Base-by-base conservation (phyloP, 345 rosid species). In the Balakata baccata region DNA sequence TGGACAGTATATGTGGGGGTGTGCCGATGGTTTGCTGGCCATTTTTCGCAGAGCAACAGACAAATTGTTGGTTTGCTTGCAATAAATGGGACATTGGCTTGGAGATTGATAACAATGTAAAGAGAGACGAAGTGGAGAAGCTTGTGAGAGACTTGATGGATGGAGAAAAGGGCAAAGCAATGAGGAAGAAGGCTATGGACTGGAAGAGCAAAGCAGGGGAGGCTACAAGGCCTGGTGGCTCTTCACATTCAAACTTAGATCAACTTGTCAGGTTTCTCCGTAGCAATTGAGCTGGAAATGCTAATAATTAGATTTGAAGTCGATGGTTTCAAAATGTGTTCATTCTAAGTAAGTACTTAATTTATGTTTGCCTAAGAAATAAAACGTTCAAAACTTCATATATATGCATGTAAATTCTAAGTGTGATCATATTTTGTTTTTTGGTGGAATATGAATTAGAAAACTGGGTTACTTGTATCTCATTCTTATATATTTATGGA, bases 21-120 rank as follows among this genome's bases (percentile, higher is more conserved):
- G 80, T 77, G 6, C 75, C 75, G 0, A 65, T 77, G 75, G 57
- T 71, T 18, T 77, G 72, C 6, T 71, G 80, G 80, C 71, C 75
- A 6, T 77, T 65, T 47, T 77, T 77, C 39, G 67, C 72, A 0
- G 80, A 77, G 60, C 72, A 77, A 46, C 75, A 57, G 22, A 77
- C 75, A 1, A 71, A 71, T 38, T 77, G 75, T 41, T 23, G 75
- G 65, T 63, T 43, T 65, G 80, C 75, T 45, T 77, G 67, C 17
- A 20, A 17, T 2, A n/a, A 77, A 56, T 77, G 72, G 75, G 75
- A 72, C 1, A 9, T 71, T 47, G 75, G 71, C 1, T 71, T 64
- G 75, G 72, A 77, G 59, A 77, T 77, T 5, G 68, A 71, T 41
- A 71, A 23, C 14, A 70, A 71, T 16, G 57, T 56, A 8, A 34